These are phyloP conservation scores for Pisolithus microcarpus DNA, from an alignment of 768 basidiomycete species.

Conservation along the genomic window DNA sequence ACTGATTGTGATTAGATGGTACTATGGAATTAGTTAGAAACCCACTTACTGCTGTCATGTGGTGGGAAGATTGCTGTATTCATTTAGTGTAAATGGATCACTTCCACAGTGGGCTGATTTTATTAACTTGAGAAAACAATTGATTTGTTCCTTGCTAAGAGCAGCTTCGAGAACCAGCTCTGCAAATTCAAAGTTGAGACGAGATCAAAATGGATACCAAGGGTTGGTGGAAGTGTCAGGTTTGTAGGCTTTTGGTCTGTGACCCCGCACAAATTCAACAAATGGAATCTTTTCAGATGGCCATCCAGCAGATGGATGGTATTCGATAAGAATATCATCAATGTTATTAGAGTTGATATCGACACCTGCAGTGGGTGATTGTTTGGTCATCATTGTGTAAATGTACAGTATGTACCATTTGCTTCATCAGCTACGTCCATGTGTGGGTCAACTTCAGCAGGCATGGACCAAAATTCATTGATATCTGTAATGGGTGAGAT, in stretches of 20 bases:
- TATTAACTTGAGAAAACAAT: constrained; percentile 15
- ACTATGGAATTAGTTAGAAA: neutral
- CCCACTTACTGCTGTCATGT: constrained; percentile 3
- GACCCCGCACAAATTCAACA: constrained; percentile 5
- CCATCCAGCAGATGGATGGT: constrained; percentile 12
- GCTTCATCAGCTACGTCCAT: neutral
- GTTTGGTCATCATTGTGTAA: neutral
- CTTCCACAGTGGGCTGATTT: neutral
- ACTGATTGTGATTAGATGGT: neutral
- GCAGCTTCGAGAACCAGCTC: constrained; percentile 18
- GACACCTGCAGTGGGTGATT: neutral
- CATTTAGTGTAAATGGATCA: constrained; percentile 12
- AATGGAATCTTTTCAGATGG: neutral
- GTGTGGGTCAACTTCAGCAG: too few species aligned
- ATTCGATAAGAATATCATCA: constrained; percentile 20
- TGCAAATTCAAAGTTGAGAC: constrained; percentile 26
- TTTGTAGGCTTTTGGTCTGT: neutral
- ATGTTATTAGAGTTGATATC: neutral
- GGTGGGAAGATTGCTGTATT: constrained; percentile 13
- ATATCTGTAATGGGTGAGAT: too few species aligned
- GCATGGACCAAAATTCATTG: too few species aligned
- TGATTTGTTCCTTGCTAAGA: constrained; percentile 14
- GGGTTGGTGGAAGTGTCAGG: constrained; percentile 13
- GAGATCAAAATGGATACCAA: constrained; percentile 25
- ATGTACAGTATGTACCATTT: neutral